Evolutionary conservation across 805 yeast genomes (phyloP).

Genomic region (Komagataella mondaviorum): DNA sequence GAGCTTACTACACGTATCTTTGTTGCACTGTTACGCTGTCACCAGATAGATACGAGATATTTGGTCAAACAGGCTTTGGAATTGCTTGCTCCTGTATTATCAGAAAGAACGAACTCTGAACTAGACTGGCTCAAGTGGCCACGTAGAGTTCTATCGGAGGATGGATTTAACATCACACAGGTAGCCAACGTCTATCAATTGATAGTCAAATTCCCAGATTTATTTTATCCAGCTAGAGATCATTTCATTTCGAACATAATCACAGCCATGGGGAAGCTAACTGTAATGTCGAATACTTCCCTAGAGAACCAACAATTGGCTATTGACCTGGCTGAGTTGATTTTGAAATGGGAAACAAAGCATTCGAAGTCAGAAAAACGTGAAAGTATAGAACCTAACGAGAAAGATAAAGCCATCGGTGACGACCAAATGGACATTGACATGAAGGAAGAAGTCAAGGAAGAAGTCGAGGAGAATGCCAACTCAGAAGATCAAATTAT

Average conservation of each 20-base stretch:
- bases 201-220: slow-evolving; percentile 71
- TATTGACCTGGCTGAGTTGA: slow-evolving; percentile 77
- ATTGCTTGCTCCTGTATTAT: slow-evolving; percentile 76
- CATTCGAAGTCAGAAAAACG: background rate
- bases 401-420: slow-evolving; percentile 19
- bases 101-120: slow-evolving; percentile 48
- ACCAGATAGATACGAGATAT: slow-evolving; percentile 72
- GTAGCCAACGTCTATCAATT: slow-evolving; percentile 83
- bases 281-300: slow-evolving; percentile 64
- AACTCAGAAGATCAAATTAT: slow-evolving; percentile 3
- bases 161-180: slow-evolving; percentile 75
- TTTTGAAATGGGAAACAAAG: slow-evolving; percentile 67
- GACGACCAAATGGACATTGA: slow-evolving; percentile 5
- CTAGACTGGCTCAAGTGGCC: slow-evolving; percentile 89
- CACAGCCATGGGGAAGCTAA: slow-evolving; percentile 83
- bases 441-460: slow-evolving; percentile 5
- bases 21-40: slow-evolving; percentile 76
- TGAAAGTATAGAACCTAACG: background rate
- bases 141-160: slow-evolving; percentile 81
- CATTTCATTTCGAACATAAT: slow-evolving; percentile 82
- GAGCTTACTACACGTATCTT: slow-evolving; percentile 85
- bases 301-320: slow-evolving; percentile 76
- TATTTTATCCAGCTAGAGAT: slow-evolving; percentile 78
- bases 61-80: slow-evolving; percentile 83
- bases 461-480: slow-evolving; percentile 10